Conservation (phyloP, 2,329 filamentous ascomycete genomes). For the Plectosphaerella plurivora region DNA sequence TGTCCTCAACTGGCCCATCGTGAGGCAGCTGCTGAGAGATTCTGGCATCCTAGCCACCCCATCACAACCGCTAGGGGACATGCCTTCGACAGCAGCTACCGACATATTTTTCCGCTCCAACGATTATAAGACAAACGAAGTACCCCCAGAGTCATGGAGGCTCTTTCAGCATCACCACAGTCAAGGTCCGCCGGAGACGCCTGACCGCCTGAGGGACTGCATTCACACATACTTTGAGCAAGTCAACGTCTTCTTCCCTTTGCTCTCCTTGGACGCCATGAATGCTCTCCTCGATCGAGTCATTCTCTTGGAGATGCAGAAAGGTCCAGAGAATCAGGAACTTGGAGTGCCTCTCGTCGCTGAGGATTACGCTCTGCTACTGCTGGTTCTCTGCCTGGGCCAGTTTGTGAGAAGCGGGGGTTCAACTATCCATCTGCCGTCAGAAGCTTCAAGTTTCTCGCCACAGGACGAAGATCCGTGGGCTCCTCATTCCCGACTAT, state of each 20-base stretch:
- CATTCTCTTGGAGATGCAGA: not conserved
- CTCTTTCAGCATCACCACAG: conserved; percentile 8
- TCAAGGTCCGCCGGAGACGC: conserved; percentile 1
- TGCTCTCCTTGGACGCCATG: not conserved
- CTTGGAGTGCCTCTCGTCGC: not conserved
- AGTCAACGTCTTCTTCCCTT: conserved; percentile 19
- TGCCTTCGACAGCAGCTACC: conserved; percentile 7
- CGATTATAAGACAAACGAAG: not conserved
- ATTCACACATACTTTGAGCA: conserved; percentile 16
- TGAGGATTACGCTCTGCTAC: conserved; percentile 9
- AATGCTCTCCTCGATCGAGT: conserved; percentile 3
- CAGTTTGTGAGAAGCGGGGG: conserved; percentile 6
- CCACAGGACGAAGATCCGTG: not conserved
- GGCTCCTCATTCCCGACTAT: conserved; percentile 7
- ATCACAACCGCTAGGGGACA: not conserved
- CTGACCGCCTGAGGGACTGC: conserved; percentile 4
- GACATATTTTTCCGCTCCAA: conserved; percentile 7
- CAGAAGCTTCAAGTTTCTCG: not conserved
- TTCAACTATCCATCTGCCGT: conserved; percentile 2
- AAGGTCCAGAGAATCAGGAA: not conserved
- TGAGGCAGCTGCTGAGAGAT: conserved; percentile 10
- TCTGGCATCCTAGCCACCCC: not conserved
- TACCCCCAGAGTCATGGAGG: conserved; percentile 10
- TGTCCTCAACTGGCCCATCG: conserved; percentile 15
- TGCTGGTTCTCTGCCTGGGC: conserved; percentile 13